phyloP scores from a whole-genome alignment of 768 basidiomycete genomes.

The Sporobolomyces phaffii region DNA sequence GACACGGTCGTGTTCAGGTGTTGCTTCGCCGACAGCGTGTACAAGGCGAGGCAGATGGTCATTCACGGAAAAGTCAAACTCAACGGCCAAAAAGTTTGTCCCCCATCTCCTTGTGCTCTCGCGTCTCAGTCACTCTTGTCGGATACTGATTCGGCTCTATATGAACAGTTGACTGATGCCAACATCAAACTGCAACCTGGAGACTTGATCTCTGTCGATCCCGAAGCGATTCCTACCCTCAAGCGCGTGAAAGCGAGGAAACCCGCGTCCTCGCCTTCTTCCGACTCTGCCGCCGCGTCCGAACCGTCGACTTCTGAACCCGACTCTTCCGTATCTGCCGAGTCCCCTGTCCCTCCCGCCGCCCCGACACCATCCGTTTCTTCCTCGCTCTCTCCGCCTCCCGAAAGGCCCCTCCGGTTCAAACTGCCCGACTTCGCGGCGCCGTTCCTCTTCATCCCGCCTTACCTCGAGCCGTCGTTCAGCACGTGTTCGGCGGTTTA shows the following conservation, averaged over 20 bases:
- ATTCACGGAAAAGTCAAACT: conserved; percentile 78
- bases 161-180: conserved; percentile 64
- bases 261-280: conserved; percentile 8
- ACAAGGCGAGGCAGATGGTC: conserved; percentile 78
- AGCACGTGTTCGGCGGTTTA: conserved; percentile 84
- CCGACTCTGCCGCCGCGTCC: background rate
- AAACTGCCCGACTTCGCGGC: conserved; percentile 77
- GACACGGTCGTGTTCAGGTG: conserved; percentile 85
- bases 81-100: conserved; percentile 78
- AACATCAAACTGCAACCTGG: conserved; percentile 86
- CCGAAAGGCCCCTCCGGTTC: conserved; percentile 54
- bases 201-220: conserved; percentile 87
- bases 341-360: conserved; percentile 13
- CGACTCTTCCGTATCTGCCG: background rate
- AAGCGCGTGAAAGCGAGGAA: conserved; percentile 23
- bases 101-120: conserved; percentile 1
- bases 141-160: too few species aligned
- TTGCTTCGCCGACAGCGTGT: conserved; percentile 81
- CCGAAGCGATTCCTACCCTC: conserved; percentile 57
- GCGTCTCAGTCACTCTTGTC: too few species aligned
- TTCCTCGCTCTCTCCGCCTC: conserved; percentile 9
- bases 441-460: conserved; percentile 88
- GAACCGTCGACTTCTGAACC: background rate
- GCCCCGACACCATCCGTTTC: conserved; percentile 11
- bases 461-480: conserved; percentile 80